Percentiles rank a stretch among this genome's conserved stretches.
phyloP scores from a whole-genome alignment of 1,139 yeast genomes.

The Saccharomyces hybrid region DNA sequence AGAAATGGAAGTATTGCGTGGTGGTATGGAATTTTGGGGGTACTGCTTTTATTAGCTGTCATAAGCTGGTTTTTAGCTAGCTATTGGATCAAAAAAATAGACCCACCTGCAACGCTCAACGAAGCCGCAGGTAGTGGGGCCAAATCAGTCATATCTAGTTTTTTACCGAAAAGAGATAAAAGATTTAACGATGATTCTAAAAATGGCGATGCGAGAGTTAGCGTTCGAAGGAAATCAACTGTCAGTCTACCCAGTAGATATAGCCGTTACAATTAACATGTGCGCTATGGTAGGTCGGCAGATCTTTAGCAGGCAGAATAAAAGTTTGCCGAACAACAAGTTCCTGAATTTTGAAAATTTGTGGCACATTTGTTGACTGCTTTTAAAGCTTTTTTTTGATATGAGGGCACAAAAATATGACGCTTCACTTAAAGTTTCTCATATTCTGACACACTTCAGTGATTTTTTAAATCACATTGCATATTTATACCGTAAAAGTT shows the following conservation, averaged over 20 bases:
- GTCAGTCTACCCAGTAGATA: slow-evolving; percentile 24
- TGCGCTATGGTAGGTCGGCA: too few species aligned
- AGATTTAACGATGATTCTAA: slow-evolving; percentile 9
- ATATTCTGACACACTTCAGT: too few species aligned
- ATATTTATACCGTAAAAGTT: too few species aligned
- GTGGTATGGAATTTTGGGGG: slow-evolving; percentile 62
- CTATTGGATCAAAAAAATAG: slow-evolving; percentile 35
- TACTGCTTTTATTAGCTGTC: slow-evolving; percentile 36
- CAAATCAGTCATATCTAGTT: slow-evolving; percentile 31
- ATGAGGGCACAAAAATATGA: too few species aligned
- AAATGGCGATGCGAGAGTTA: slow-evolving; percentile 10
- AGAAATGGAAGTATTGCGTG: slow-evolving; percentile 40
- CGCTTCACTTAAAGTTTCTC: too few species aligned
- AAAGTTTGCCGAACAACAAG: background rate
- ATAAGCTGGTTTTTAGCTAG: slow-evolving; percentile 33
- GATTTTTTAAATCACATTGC: too few species aligned
- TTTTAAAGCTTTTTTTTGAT: too few species aligned
- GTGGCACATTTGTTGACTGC: too few species aligned
- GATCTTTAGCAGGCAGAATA: background rate
- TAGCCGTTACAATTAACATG: background rate
- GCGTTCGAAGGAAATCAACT: slow-evolving; percentile 20
- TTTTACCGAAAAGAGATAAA: slow-evolving; percentile 17
- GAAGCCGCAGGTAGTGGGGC: slow-evolving; percentile 30
- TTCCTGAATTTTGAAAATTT: too few species aligned
- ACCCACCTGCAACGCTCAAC: slow-evolving; percentile 29